Base-by-base conservation (phyloP, 305 asterid genomes). In the Coffea humblotiana region DNA sequence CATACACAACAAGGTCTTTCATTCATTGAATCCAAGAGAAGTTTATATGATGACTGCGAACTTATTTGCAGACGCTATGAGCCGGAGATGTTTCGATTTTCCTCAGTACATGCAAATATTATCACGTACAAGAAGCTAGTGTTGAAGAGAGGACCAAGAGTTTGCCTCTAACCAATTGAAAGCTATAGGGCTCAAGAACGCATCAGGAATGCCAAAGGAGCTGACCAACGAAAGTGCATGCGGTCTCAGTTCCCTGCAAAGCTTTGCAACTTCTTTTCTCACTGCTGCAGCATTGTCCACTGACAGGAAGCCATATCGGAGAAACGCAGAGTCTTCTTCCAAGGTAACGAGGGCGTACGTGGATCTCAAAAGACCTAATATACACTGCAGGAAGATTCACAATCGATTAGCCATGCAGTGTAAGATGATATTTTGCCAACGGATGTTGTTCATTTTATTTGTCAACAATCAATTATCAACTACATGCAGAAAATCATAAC, bases 101-200 rank as follows among this genome's bases (percentile, higher is more conserved):
- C 29, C 19, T 27, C 61, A 27, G 45, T 14, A 72, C 71, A 60
- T 56, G 35, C 43, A 67, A 49, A 66, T 7, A 10, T 27, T 6
- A 27, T 48, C 29, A 25, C 10, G 13, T 6, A 9, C 27, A 18
- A 66, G 16, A 68, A 52, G 54, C 78, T 85, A 90, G 72, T 37
- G 52, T 77, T 81, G 68, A 65, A 80, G 76, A 15, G 89, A 23
- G 70, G 93, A 84, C 96, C 93, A 95, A 68, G 97, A 80, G 83
- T 96, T 92, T 27, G 98, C 92, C 27, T 97, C 93, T 72, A 94
- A 89, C 99, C 99, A 96, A 79, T 92, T 90, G 75, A 91, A 96
- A 32, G 99, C 98, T 0, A 94, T 88, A 8, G 99, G 99, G 76
- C 98, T 76, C 78, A 96, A 89, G 85, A 96, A 94, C 82, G 98